These are phyloP conservation scores for Colletotrichum sp. DNA, from an alignment of 2,329 filamentous ascomycete species.

Conservation along the genomic window DNA sequence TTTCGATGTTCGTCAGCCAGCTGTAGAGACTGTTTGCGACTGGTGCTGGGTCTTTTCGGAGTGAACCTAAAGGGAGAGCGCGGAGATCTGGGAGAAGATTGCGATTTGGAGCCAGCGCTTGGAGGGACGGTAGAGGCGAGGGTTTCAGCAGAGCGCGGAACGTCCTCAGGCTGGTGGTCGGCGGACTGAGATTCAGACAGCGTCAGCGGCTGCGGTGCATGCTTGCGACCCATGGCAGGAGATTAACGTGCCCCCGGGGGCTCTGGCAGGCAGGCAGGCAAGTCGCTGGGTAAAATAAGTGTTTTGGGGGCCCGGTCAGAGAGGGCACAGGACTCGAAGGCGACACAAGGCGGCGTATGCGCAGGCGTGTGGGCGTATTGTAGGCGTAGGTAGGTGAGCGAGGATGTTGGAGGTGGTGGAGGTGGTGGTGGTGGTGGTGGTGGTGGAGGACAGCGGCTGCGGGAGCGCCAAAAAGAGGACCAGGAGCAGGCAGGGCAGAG, in stretches of 20 bases:
- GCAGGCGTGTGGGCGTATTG: neutral
- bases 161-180: conserved; percentile 31
- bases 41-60: conserved; percentile 32
- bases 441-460: neutral
- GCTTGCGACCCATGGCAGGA: conserved; percentile 59
- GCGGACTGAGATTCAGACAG: conserved; percentile 46
- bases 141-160: conserved; percentile 34
- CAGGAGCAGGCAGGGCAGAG: neutral
- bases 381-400: neutral
- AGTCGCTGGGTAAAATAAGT: neutral
- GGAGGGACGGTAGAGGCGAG: conserved; percentile 33
- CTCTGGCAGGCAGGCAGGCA: neutral
- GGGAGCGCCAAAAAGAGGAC: neutral
- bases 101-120: conserved; percentile 40
- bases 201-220: conserved; percentile 62
- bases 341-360: neutral
- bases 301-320: conserved; percentile 23
- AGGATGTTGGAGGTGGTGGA: neutral
- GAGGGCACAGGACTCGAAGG: neutral
- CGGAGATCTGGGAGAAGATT: conserved; percentile 48
- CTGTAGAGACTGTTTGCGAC: conserved; percentile 18
- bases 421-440: neutral
- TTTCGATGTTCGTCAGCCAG: conserved; percentile 19
- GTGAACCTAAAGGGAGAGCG: conserved; percentile 51
- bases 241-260: conserved; percentile 11